Conservation (phyloP, 768 basidiomycete genomes). For the Boletus pseudo-olivaceus region DNA sequence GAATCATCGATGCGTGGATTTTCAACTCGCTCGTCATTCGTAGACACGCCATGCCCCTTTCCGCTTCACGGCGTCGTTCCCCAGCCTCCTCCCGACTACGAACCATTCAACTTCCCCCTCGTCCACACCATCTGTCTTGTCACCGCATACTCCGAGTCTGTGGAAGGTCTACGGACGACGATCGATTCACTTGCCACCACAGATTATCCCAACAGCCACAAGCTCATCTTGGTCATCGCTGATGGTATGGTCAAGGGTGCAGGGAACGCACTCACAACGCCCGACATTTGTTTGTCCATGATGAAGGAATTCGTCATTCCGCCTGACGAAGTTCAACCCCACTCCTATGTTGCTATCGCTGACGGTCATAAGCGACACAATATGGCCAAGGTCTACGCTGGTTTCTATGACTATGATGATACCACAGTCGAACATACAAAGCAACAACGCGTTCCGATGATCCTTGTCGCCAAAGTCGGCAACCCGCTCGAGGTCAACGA, state of each 20-base stretch:
- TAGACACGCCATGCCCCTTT: slow-evolving; percentile 84
- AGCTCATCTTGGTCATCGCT: slow-evolving; percentile 90
- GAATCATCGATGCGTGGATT: slow-evolving; percentile 34
- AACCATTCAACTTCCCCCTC: slow-evolving; percentile 95
- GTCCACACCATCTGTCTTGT: slow-evolving; percentile 94
- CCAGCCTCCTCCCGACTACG: slow-evolving; percentile 86
- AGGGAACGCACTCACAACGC: slow-evolving; percentile 85
- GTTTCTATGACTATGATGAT: slow-evolving; percentile 95
- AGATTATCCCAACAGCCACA: slow-evolving; percentile 98
- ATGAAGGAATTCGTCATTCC: slow-evolving; percentile 92
- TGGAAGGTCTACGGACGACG: slow-evolving; percentile 94
- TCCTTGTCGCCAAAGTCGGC: slow-evolving; percentile 93
- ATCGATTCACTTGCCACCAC: slow-evolving; percentile 98
- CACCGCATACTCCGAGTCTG: slow-evolving; percentile 96
- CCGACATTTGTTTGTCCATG: slow-evolving; percentile 92
- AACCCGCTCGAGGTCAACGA: slow-evolving; percentile 89
- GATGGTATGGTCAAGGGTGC: slow-evolving; percentile 98
- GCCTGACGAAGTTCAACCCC: slow-evolving; percentile 81
- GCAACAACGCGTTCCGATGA: slow-evolving; percentile 94
- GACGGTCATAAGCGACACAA: slow-evolving; percentile 99
- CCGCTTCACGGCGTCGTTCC: slow-evolving; percentile 87
- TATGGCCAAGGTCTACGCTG: slow-evolving; percentile 98
- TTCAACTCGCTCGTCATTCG: slow-evolving; percentile 47
- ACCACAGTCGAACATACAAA: slow-evolving; percentile 85
- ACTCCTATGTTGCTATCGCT: slow-evolving; percentile 97